These are phyloP conservation scores for Lasiodiplodia hormozganensis DNA, from an alignment of 2,329 filamentous ascomycete genomes.

Conservation along the genomic window DNA sequence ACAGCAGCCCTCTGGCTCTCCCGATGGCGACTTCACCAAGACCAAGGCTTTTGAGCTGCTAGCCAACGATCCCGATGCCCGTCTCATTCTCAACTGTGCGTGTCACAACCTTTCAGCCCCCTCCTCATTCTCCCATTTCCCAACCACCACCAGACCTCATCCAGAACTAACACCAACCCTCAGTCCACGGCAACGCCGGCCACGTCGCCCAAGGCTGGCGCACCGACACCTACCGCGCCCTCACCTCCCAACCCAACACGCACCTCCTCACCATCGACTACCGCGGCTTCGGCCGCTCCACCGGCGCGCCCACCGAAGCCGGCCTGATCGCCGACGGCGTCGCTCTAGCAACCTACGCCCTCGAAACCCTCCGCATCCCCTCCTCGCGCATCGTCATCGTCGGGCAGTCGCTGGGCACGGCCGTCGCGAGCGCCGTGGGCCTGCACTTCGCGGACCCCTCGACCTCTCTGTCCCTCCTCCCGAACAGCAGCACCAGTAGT, in stretches of 20 bases:
- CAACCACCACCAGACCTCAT: not conserved
- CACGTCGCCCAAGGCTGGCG: constrained; percentile 81
- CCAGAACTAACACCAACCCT: constrained; percentile 31
- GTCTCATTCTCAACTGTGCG: constrained; percentile 62
- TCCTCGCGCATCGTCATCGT: constrained; percentile 65
- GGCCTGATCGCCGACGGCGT: constrained; percentile 63
- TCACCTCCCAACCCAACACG: constrained; percentile 71
- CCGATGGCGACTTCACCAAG: constrained; percentile 51
- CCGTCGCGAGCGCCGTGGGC: constrained; percentile 74
- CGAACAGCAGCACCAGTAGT: constrained; percentile 31
- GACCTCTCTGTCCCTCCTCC: constrained; percentile 31
- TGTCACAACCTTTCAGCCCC: constrained; percentile 31
- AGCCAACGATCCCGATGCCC: constrained; percentile 56
- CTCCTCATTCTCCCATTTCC: not conserved
- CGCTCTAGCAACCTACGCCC: constrained; percentile 61
- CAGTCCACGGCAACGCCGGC: constrained; percentile 74
- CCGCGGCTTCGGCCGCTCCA: constrained; percentile 64
- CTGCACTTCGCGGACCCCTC: constrained; percentile 67
- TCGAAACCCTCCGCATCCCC: constrained; percentile 59
- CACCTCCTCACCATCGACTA: constrained; percentile 68
- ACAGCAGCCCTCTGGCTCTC: constrained; percentile 48
- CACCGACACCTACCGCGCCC: constrained; percentile 76
- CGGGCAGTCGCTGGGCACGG: constrained; percentile 66
- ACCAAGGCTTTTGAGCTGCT: constrained; percentile 60
- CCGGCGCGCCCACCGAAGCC: constrained; percentile 61